A percentile compares a stretch with the other conserved stretches of the same genome.
These are phyloP conservation scores for Stagonosporopsis chrysanthemi DNA, from an alignment of 2,329 filamentous ascomycete genomes.

Conservation along the genomic window DNA sequence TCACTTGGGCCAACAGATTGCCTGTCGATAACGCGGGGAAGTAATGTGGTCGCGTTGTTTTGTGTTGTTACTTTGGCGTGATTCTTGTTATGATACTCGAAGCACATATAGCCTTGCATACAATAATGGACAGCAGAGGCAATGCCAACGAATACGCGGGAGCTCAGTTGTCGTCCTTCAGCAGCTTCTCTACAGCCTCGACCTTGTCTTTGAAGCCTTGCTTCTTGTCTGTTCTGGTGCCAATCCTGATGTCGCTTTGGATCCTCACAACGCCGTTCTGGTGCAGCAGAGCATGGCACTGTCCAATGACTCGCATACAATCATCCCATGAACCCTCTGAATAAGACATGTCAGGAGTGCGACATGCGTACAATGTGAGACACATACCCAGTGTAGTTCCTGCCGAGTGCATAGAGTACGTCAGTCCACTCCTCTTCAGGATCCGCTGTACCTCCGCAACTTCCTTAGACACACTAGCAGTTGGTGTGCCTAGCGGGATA, in stretches of 20 bases:
- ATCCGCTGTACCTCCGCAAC: slow-evolving; percentile 89
- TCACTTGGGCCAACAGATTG: slow-evolving; percentile 26
- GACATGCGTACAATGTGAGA: background rate
- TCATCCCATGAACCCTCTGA: slow-evolving; percentile 90
- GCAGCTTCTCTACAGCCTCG: slow-evolving; percentile 63
- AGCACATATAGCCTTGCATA: slow-evolving; percentile 14
- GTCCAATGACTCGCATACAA: slow-evolving; percentile 68
- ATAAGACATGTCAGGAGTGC: slow-evolving; percentile 10
- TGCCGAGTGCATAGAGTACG: slow-evolving; percentile 89
- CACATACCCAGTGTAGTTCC: slow-evolving; percentile 80
- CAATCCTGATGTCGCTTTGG: slow-evolving; percentile 87
- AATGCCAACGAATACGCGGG: background rate
- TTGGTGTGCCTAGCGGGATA: slow-evolving; percentile 73
- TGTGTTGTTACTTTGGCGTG: slow-evolving; percentile 8
- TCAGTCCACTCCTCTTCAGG: slow-evolving; percentile 79
- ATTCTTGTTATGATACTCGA: slow-evolving; percentile 20
- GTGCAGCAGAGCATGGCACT: slow-evolving; percentile 51
- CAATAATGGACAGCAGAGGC: background rate
- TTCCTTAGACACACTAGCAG: slow-evolving; percentile 65
- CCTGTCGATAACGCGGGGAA: slow-evolving; percentile 25
- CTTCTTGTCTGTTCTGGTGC: slow-evolving; percentile 84
- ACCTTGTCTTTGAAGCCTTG: slow-evolving; percentile 86
- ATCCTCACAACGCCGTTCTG: slow-evolving; percentile 64
- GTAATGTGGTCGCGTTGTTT: slow-evolving; percentile 21
- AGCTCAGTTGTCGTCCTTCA: slow-evolving; percentile 44